These are phyloP conservation scores for Phaseolus lunatus DNA, from an alignment of 306 rosid species.

Conservation along the genomic window DNA sequence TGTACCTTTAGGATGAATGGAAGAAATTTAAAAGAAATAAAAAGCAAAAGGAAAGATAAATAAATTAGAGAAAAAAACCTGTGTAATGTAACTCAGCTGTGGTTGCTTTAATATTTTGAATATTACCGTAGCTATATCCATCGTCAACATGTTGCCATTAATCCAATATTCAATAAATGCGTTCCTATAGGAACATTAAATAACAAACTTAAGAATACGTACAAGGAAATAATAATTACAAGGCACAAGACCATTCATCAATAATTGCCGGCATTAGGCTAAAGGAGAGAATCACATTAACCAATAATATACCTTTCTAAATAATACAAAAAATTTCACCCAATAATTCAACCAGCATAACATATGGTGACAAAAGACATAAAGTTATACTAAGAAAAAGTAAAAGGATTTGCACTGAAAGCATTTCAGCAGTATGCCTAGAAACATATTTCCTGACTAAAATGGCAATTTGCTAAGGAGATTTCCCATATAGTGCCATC, in stretches of 20 bases:
- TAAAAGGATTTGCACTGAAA: background rate
- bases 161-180: conserved; percentile 90
- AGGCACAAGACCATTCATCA: conserved; percentile 33
- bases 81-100: conserved; percentile 76
- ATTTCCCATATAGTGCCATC: background rate
- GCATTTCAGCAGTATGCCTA: background rate
- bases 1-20: conserved; percentile 16
- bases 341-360: conserved; percentile 33
- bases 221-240: conserved; percentile 46
- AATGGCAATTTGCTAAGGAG: background rate
- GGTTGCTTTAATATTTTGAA: conserved; percentile 88
- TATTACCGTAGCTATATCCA: conserved; percentile 84
- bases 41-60: conserved; percentile 32
- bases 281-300: conserved; percentile 39
- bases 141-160: conserved; percentile 78
- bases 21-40: conserved; percentile 27
- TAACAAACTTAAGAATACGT: conserved; percentile 27
- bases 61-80: conserved; percentile 61
- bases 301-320: conserved; percentile 1
- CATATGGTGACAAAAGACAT: background rate
- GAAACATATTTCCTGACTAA: background rate
- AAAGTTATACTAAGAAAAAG: background rate
- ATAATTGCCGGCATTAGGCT: conserved; percentile 1
- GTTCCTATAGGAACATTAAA: conserved; percentile 63
- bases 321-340: conserved; percentile 23